A percentile compares a stretch with the other conserved stretches of the same genome.
phyloP scores from a whole-genome alignment of 495 filamentous ascomycete genomes.

The Opeltia flavorubescens region DNA sequence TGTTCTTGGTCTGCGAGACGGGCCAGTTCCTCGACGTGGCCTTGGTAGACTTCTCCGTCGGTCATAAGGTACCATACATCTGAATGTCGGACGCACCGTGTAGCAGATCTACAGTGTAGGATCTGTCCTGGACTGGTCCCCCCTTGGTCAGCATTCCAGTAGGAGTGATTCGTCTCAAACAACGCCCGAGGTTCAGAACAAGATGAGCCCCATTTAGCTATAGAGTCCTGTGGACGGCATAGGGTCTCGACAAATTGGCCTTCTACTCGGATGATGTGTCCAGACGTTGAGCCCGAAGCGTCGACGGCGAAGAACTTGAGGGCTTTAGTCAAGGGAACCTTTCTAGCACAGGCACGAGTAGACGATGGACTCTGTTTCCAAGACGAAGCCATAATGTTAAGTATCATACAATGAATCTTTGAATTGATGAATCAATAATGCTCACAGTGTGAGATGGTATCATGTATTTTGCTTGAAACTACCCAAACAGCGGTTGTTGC shows the following conservation, averaged over 20 bases:
- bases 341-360: too few species aligned
- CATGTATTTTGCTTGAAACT: too few species aligned
- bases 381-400: too few species aligned
- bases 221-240: neutral
- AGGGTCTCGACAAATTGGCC: neutral
- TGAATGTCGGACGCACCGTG: slow-evolving; percentile 4
- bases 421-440: too few species aligned
- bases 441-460: too few species aligned
- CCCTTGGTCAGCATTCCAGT: slow-evolving; percentile 1
- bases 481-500: too few species aligned
- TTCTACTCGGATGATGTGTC: slow-evolving; percentile 6
- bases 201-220: neutral
- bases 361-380: too few species aligned
- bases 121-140: slow-evolving; percentile 7
- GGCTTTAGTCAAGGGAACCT: neutral
- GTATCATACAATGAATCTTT: too few species aligned
- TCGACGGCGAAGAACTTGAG: slow-evolving; percentile 12
- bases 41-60: slow-evolving; percentile 15
- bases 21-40: slow-evolving; percentile 10
- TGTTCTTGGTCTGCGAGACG: slow-evolving; percentile 8
- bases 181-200: neutral
- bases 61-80: slow-evolving; percentile 21
- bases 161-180: neutral
- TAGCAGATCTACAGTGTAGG: slow-evolving; percentile 1
- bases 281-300: slow-evolving; percentile 3